Evolutionary conservation across 2,329 filamentous ascomycete species (phyloP), one percentile per base, ranked within the genome.

Genomic region (Ceratocystis colombiana): DNA sequence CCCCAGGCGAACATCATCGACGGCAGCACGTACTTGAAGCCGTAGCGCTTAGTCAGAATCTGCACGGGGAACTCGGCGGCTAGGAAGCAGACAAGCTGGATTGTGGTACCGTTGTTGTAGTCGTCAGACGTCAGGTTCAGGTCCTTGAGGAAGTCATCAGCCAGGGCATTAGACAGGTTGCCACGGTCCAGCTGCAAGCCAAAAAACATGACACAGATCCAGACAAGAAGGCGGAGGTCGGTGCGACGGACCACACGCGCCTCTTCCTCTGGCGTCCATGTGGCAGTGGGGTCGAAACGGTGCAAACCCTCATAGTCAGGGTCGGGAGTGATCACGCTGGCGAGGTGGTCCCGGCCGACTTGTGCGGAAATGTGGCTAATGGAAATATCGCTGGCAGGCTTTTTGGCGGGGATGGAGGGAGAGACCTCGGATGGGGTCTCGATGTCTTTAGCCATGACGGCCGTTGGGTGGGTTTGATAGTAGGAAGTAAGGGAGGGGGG

Each of bases 131-230:
- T 78, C 66, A 81, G 67, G 0, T 74, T 71, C 33, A 81, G 72
- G 66, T 85, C 86, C 61, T 73, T 75, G 7, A 88, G 76, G 70
- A 88, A 77, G 70, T 84, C 82, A 71, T 87, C 85, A 1, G 82
- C 83, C 37, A 84, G 75, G 2, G 84, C 85, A 70, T 85, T 85
- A 65, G 77, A 78, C 71, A 88, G 75, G 70, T 88, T 88, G 64
- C 84, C 83, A 61, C 85, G 77, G 71, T 87, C 84, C 6, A 87
- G 75, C 71, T 87, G 83, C 3, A 87, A 76, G 0, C 82, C 82
- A 66, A 87, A 85, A 73, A 87, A 87, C 75, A 79, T 79, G 25
- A 78, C 68, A 68, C 77, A 79, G 3, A 79, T 66, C 75, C 76
- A 78, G 25, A 72, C 71, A 41, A 79, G 70, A 3, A 80, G 73